phyloP scores from a whole-genome alignment of 768 basidiomycete genomes.

The Lactifluus hygrophoroides region DNA sequence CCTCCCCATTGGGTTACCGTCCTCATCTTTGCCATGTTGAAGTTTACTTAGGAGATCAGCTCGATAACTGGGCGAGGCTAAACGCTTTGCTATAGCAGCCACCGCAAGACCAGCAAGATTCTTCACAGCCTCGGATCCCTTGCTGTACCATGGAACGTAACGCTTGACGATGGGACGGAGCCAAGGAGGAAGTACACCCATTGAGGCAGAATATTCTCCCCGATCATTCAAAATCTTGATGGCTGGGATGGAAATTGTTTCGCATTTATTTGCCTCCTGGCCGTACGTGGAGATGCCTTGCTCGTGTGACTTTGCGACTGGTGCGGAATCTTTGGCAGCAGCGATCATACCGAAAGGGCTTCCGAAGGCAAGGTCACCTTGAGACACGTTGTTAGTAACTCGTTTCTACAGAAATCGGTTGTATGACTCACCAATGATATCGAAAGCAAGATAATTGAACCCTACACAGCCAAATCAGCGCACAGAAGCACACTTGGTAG shows the following conservation, averaged over 20 bases:
- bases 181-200: slow-evolving; percentile 34
- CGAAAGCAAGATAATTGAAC: slow-evolving; percentile 60
- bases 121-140: slow-evolving; percentile 26
- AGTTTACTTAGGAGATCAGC: slow-evolving; percentile 78
- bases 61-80: slow-evolving; percentile 61
- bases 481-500: neutral
- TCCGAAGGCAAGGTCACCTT: slow-evolving; percentile 69
- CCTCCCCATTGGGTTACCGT: slow-evolving; percentile 72
- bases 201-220: slow-evolving; percentile 35
- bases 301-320: slow-evolving; percentile 49
- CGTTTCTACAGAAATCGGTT: neutral
- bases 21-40: slow-evolving; percentile 65
- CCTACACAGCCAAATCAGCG: slow-evolving; percentile 24
- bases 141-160: slow-evolving; percentile 31
- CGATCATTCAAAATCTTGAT: slow-evolving; percentile 54
- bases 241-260: slow-evolving; percentile 62
- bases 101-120: slow-evolving; percentile 31
- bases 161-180: slow-evolving; percentile 27
- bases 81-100: slow-evolving; percentile 53
- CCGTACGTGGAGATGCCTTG: slow-evolving; percentile 48
- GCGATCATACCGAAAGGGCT: slow-evolving; percentile 80
- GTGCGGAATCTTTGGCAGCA: slow-evolving; percentile 62
- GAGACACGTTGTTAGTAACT: neutral
- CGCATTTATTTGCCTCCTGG: slow-evolving; percentile 31
- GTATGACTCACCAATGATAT: slow-evolving; percentile 53